phyloP scores from a whole-genome alignment of 257 asterid genomes.

The Phtheirospermum japonicum region DNA sequence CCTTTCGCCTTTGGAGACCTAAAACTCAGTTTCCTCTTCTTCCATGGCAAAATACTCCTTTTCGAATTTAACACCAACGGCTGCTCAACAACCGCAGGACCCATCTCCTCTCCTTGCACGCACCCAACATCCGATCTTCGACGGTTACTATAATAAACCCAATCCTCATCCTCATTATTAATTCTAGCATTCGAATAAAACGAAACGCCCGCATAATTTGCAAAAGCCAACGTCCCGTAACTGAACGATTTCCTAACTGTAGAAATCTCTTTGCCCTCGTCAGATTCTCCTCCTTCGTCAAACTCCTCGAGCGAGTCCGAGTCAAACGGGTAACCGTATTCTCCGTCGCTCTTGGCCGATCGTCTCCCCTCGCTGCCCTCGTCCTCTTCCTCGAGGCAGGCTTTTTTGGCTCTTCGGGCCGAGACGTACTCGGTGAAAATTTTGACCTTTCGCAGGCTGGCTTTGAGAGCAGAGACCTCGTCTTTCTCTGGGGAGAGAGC shows the following conservation, averaged over 20 bases:
- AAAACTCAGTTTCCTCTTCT: constrained; percentile 83
- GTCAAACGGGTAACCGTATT: constrained; percentile 75
- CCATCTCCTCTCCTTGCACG: constrained; percentile 41
- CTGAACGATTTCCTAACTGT: constrained; percentile 78
- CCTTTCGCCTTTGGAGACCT: constrained; percentile 91
- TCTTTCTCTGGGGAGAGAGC: constrained; percentile 55
- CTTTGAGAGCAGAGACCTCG: constrained; percentile 90
- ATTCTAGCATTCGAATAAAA: constrained; percentile 50
- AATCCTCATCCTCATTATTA: constrained; percentile 65
- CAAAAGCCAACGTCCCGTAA: constrained; percentile 80
- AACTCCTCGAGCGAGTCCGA: constrained; percentile 66
- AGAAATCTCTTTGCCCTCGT: constrained; percentile 57
- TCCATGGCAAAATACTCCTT: constrained; percentile 94
- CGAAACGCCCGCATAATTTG: constrained; percentile 69
- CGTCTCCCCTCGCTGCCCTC: constrained; percentile 69
- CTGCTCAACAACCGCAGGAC: constrained; percentile 43
- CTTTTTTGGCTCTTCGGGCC: constrained; percentile 72
- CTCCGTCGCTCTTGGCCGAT: constrained; percentile 84
- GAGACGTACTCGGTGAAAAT: constrained; percentile 80
- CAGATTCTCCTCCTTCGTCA: constrained; percentile 69
- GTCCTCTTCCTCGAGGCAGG: constrained; percentile 68
- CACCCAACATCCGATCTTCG: constrained; percentile 73
- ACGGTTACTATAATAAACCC: constrained; percentile 87
- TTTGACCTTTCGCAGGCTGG: constrained; percentile 81
- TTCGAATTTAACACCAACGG: constrained; percentile 45